A percentile compares a stretch with the other conserved stretches of the same genome.
phyloP scores from a whole-genome alignment of 805 yeast species.

The Yamadazyma takamatsuzukensis region DNA sequence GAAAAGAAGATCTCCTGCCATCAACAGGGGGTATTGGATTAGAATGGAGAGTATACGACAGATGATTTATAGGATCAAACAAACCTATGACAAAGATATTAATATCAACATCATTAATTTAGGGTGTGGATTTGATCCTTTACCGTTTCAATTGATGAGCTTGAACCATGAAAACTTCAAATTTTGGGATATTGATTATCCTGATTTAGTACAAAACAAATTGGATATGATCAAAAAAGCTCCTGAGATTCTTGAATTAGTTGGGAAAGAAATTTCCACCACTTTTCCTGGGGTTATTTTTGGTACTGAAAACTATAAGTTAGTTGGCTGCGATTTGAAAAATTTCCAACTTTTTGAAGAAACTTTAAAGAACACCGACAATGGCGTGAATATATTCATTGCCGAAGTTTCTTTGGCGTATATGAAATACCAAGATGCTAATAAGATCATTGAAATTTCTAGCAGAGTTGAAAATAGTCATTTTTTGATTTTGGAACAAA shows the following conservation, averaged over 20 bases:
- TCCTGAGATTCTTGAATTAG: constrained; percentile 42
- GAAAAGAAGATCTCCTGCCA: constrained; percentile 72
- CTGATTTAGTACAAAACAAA: constrained; percentile 60
- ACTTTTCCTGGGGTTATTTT: constrained; percentile 14
- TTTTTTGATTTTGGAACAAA: constrained; percentile 66
- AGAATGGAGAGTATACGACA: constrained; percentile 67
- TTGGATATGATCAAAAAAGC: constrained; percentile 47
- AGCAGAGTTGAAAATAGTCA: constrained; percentile 47
- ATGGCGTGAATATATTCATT: constrained; percentile 50
- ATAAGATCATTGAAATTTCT: constrained; percentile 51
- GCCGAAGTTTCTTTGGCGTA: constrained; percentile 85
- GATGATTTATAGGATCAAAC: constrained; percentile 46
- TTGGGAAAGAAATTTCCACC: constrained; percentile 28
- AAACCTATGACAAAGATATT: constrained; percentile 4
- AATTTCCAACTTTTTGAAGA: constrained; percentile 34
- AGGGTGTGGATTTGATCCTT: constrained; percentile 70
- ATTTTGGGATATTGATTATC: constrained; percentile 73
- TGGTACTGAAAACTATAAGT: constrained; percentile 44
- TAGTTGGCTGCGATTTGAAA: constrained; percentile 67
- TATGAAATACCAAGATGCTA: constrained; percentile 66
- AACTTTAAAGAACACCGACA: constrained; percentile 15
- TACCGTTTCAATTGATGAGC: constrained; percentile 41
- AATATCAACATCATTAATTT: constrained; percentile 50
- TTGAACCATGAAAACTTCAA: constrained; percentile 22
- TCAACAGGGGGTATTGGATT: constrained; percentile 81